Conservation (phyloP, 371 early-diverging fungal genomes). For the Sporodiniella umbellata region DNA sequence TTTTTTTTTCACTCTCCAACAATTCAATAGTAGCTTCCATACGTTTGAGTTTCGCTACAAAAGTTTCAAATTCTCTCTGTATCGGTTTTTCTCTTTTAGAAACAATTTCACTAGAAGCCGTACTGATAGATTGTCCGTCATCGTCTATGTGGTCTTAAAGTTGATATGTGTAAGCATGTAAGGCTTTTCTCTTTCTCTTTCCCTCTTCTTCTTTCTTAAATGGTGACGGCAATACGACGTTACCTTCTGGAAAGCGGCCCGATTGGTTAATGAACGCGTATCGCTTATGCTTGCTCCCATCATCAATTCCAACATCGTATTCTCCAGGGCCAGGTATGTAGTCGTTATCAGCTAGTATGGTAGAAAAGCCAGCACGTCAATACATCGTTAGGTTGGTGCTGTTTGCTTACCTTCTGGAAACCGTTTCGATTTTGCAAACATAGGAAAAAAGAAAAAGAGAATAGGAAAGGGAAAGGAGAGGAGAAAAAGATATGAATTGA, state of each 20-base stretch:
- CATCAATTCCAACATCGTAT: constrained; percentile 29
- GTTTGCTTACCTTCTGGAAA: constrained; percentile 34
- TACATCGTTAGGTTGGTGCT: neutral
- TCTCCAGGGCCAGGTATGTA: constrained; percentile 45
- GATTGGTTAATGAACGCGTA: constrained; percentile 31
- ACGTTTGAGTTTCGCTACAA: constrained; percentile 30
- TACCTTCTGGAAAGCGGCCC: constrained; percentile 23
- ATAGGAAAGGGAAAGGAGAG: constrained; percentile 3
- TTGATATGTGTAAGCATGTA: neutral
- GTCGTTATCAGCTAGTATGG: constrained; percentile 25
- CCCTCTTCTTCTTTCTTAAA: too few species aligned
- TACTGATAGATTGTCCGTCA: neutral
- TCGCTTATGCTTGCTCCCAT: constrained; percentile 21
- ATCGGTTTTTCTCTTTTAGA: constrained; percentile 20
- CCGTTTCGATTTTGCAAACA: constrained; percentile 45
- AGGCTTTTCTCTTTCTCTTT: too few species aligned
- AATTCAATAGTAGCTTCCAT: constrained; percentile 23
- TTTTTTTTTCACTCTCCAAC: constrained; percentile 25
- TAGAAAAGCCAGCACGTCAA: too few species aligned
- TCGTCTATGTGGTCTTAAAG: neutral
- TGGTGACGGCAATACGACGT: too few species aligned
- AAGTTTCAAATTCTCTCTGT: constrained; percentile 39
- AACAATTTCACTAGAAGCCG: neutral
- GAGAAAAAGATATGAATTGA: too few species aligned
- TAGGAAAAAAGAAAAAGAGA: constrained; percentile 8